Evolutionary conservation across 768 basidiomycete species (phyloP), one percentile per base, ranked within the genome.

Genomic region (Russula sp.): DNA sequence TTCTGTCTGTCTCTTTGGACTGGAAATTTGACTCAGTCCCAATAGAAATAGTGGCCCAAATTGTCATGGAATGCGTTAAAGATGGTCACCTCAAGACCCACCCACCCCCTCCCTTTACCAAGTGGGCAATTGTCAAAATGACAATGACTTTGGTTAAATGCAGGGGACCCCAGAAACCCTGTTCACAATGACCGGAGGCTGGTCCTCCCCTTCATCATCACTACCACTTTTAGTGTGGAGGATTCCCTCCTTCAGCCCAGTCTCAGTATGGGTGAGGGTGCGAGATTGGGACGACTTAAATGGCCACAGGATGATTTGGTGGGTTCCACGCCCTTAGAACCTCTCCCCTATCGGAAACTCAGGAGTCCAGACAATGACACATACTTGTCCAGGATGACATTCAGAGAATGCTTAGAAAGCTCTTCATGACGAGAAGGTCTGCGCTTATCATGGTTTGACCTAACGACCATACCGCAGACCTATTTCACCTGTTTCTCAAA

Each of bases 191-290:
- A n/a, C n/a, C n/a, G n/a, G n/a, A n/a, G n/a, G n/a, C n/a, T n/a
- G n/a, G n/a, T n/a, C n/a, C n/a, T n/a, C 71, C 78, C 84, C 5
- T 83, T 86, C 66, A 79, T 98, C 48, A 81, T 80, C 3, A 79
- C 85, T 0, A 76, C 83, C 32, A 74, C 76, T 1, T 98, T 95
- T 74, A 78, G 90, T 67, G 85, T 91, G 18, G 93, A 98, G 69
- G 80, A 81, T 1, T 98, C 98, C 74, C 83, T 98, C 3, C 82
- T 94, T 46, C 90, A 91, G 13, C 83, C 98, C 69, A 93, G 90
- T 67, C 78, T 99, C 34, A 95, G 95, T 65, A 94, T 95, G 66
- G 93, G 88, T 46, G 95, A 98, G 74, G 88, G 90, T 2, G 77
- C 79, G 42, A 78, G 92, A 65, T 72, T 96, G 67, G 78, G 81